Evolutionary conservation across 805 yeast species (phyloP).

Genomic region (Brettanomyces bruxellensis): DNA sequence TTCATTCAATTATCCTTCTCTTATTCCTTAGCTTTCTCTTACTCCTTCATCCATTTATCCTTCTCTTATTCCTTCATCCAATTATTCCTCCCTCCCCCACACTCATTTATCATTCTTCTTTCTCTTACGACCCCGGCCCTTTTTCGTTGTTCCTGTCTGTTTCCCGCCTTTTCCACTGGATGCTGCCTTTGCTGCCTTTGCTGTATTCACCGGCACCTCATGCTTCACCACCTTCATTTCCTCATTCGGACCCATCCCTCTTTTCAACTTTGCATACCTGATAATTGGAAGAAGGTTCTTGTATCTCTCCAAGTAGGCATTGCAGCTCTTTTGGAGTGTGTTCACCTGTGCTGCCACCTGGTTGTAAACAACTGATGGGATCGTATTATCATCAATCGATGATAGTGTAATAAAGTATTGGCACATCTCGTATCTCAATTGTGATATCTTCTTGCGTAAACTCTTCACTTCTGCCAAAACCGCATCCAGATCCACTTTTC

Average conservation of each 20-base stretch:
- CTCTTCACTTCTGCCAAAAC: conserved; percentile 28
- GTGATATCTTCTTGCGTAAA: conserved; percentile 21
- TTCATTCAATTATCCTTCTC: no score
- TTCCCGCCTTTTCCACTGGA: neutral
- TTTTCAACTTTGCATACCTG: conserved; percentile 39
- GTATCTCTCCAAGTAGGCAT: conserved; percentile 34
- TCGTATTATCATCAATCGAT: conserved; percentile 34
- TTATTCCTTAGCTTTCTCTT: no score
- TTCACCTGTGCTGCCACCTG: conserved; percentile 29
- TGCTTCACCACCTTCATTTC: conserved; percentile 22
- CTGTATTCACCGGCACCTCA: conserved; percentile 17
- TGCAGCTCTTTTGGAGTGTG: conserved; percentile 29
- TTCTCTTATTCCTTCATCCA: no score
- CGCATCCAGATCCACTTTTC: conserved; percentile 26
- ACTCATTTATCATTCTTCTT: no score
- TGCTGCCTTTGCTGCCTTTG: neutral
- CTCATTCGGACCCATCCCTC: conserved; percentile 42
- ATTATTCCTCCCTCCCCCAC: no score
- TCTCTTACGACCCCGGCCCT: no score
- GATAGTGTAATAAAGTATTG: conserved; percentile 27
- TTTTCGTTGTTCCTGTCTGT: no score
- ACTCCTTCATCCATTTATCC: no score
- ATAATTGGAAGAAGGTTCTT: conserved; percentile 40
- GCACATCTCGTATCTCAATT: conserved; percentile 32
- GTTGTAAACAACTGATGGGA: conserved; percentile 31